Evolutionary conservation across 2,329 filamentous ascomycete species (phyloP).

Genomic region (Rosellinia necatrix): DNA sequence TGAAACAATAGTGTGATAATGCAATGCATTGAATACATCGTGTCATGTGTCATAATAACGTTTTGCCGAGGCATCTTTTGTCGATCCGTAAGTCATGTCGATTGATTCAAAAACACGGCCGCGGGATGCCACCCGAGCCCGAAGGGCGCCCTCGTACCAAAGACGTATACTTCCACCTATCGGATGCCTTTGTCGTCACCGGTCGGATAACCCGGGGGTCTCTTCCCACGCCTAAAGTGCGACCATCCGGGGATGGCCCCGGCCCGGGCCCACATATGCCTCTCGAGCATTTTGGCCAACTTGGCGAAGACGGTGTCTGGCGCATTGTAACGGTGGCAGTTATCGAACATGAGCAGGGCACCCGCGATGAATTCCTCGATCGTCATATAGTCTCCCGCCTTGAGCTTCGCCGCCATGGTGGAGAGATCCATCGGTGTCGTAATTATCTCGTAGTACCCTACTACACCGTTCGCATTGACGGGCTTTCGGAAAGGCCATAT

Average conservation of each 20-base stretch:
- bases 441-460: constrained; percentile 99
- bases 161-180: background rate
- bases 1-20: too few relatives aligned
- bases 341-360: constrained; percentile 87
- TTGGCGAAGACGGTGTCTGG: constrained; percentile 95
- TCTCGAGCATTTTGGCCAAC: constrained; percentile 88
- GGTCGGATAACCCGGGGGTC: too few relatives aligned
- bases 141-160: too few relatives aligned
- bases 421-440: constrained; percentile 95
- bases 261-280: constrained; percentile 94
- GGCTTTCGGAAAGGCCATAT: constrained; percentile 95
- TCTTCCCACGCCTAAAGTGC: constrained; percentile 54
- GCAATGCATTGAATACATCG: too few relatives aligned
- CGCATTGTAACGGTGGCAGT: constrained; percentile 95
- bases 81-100: too few relatives aligned
- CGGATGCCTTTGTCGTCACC: background rate
- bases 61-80: too few relatives aligned
- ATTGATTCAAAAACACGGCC: background rate
- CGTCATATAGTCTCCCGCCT: constrained; percentile 87
- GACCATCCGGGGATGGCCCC: constrained; percentile 93
- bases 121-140: too few relatives aligned
- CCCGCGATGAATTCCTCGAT: constrained; percentile 94
- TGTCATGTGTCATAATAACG: too few relatives aligned
- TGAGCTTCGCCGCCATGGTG: constrained; percentile 95
- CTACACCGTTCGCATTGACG: constrained; percentile 92